Percentiles rank a stretch among this genome's conserved stretches.
Conservation (phyloP, 768 basidiomycete species). For the Cyathus striatus region DNA sequence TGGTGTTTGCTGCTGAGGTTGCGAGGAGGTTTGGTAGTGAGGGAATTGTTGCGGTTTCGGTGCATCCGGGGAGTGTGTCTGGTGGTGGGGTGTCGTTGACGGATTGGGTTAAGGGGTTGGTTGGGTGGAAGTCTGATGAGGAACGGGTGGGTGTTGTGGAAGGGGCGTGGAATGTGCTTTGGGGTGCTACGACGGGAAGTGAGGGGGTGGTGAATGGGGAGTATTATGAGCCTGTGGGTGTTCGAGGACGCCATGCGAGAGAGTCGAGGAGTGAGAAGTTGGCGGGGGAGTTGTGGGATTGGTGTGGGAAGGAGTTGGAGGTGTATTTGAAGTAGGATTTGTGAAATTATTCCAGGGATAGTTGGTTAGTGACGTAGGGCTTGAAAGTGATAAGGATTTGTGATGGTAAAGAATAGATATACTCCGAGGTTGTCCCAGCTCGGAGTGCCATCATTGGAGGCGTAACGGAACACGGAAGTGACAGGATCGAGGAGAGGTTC, state of each 20-base stretch:
- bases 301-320: not conserved
- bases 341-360: too few species aligned
- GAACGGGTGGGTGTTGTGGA: too few species aligned
- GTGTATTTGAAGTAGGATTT: too few species aligned
- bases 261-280: not conserved
- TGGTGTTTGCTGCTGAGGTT: conserved; percentile 1
- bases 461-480: too few species aligned
- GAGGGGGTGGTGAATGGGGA: not conserved
- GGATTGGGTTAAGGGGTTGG: too few species aligned
- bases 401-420: too few species aligned
- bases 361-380: too few species aligned
- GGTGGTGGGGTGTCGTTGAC: not conserved
- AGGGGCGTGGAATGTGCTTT: not conserved
- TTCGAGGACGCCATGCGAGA: not conserved
- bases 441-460: too few species aligned
- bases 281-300: not conserved
- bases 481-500: too few species aligned
- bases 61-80: not conserved
- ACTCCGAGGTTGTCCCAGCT: too few species aligned
- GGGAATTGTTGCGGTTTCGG: too few species aligned
- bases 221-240: not conserved
- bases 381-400: too few species aligned
- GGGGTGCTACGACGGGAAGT: not conserved
- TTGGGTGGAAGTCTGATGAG: not conserved
- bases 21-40: not conserved